Evolutionary conservation across 169 alveolate species (phyloP).

Genomic region (Plasmodium berghei): DNA sequence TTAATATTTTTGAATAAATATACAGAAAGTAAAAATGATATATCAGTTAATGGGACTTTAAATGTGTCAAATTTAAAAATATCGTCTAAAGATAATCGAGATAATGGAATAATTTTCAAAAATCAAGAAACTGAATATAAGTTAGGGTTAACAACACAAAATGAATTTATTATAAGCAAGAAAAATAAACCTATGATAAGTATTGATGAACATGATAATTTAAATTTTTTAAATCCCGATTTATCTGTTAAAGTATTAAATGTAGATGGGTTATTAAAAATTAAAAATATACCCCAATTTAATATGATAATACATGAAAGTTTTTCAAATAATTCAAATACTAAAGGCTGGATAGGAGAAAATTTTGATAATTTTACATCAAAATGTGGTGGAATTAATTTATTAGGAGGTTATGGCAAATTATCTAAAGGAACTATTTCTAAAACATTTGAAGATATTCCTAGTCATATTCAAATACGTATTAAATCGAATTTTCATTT

Average conservation of each 20-base stretch:
- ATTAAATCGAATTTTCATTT: constrained; percentile 83
- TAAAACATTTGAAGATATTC: constrained; percentile 83
- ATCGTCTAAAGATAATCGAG: constrained; percentile 42
- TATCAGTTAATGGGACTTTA: constrained; percentile 35
- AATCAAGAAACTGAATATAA: constrained; percentile 47
- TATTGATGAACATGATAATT: constrained; percentile 62
- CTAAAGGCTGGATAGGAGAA: constrained; percentile 86
- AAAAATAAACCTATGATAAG: constrained; percentile 68
- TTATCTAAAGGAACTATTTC: constrained; percentile 79
- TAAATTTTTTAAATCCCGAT: constrained; percentile 45
- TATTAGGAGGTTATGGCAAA: constrained; percentile 84
- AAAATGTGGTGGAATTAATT: constrained; percentile 82
- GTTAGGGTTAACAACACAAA: constrained; percentile 31
- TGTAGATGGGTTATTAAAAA: constrained; percentile 79
- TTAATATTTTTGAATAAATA: not conserved
- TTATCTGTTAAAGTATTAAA: constrained; percentile 51
- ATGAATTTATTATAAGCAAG: constrained; percentile 54
- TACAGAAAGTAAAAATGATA: constrained; percentile 14
- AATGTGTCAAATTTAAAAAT: constrained; percentile 58
- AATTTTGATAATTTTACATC: constrained; percentile 77
- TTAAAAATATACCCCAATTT: constrained; percentile 81
- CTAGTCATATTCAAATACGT: constrained; percentile 83
- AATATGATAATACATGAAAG: constrained; percentile 83
- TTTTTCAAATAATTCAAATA: constrained; percentile 66
- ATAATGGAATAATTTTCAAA: constrained; percentile 39